These are phyloP conservation scores for Kalmanozyma brasiliensis DNA, from an alignment of 1,284 basidiomycete species.

Conservation along the genomic window DNA sequence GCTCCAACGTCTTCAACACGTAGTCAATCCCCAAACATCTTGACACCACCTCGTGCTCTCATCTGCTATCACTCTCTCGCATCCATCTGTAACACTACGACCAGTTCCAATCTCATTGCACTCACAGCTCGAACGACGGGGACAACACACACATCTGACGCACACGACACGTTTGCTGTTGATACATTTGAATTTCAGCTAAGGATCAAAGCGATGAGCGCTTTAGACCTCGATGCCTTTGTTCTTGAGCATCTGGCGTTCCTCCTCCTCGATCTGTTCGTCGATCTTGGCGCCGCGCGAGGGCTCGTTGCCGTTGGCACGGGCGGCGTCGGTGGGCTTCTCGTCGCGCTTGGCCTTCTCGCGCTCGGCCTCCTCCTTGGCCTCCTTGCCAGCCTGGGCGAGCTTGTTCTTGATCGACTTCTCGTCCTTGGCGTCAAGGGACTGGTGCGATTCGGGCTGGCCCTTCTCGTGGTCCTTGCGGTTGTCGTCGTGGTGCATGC, in stretches of 20 bases:
- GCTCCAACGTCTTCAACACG: slow-evolving; percentile 2
- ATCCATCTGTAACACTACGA: no score
- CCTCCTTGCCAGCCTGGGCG: slow-evolving; percentile 60
- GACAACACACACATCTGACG: background rate
- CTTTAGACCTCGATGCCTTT: slow-evolving; percentile 55
- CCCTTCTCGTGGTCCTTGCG: slow-evolving; percentile 60
- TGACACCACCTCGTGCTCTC: no score
- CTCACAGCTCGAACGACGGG: no score
- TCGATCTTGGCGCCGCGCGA: slow-evolving; percentile 75
- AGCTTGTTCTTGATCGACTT: slow-evolving; percentile 65
- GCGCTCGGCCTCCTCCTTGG: slow-evolving; percentile 44
- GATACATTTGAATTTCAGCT: slow-evolving; percentile 8
- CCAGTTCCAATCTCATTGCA: no score
- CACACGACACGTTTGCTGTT: slow-evolving; percentile 6
- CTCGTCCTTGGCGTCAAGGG: slow-evolving; percentile 58
- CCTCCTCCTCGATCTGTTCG: slow-evolving; percentile 72
- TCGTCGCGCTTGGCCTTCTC: slow-evolving; percentile 44
- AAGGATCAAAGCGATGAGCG: no score
- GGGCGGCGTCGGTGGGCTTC: slow-evolving; percentile 49
- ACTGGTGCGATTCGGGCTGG: slow-evolving; percentile 56
- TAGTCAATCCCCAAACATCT: no score
- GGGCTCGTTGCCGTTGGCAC: slow-evolving; percentile 73
- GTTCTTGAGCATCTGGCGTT: slow-evolving; percentile 64
- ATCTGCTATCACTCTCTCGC: no score
- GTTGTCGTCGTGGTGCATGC: slow-evolving; percentile 50